These are phyloP conservation scores for Gremmenia infestans DNA, from an alignment of 2,329 filamentous ascomycete species.

Conservation along the genomic window DNA sequence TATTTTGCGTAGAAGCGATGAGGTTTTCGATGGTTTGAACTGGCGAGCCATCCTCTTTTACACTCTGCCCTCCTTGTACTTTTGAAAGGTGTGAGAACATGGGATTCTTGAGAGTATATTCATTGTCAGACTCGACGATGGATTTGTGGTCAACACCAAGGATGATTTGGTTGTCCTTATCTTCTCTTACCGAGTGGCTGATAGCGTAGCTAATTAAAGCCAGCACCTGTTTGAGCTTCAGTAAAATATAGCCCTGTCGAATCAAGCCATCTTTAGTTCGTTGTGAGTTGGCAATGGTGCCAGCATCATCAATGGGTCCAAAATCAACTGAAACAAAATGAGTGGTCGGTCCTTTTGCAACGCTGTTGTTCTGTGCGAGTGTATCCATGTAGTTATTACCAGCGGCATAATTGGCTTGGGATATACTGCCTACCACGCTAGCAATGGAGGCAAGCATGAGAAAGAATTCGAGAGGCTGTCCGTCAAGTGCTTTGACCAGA, in stretches of 20 bases:
- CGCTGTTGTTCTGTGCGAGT: slow-evolving; percentile 5
- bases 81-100: slow-evolving; percentile 5
- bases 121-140: slow-evolving; percentile 3
- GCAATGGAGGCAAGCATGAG: slow-evolving; percentile 32
- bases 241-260: slow-evolving; percentile 11
- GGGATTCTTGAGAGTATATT: slow-evolving; percentile 2
- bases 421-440: slow-evolving; percentile 14
- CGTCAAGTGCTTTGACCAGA: slow-evolving; percentile 5
- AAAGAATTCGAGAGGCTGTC: slow-evolving; percentile 7
- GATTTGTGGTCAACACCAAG: slow-evolving; percentile 4
- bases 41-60: not conserved
- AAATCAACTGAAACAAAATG: slow-evolving; percentile 21
- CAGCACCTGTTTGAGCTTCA: slow-evolving; percentile 24
- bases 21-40: not conserved
- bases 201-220: slow-evolving; percentile 22
- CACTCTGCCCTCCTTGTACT: not conserved
- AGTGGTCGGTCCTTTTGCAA: not conserved
- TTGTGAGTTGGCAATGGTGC: slow-evolving; percentile 10
- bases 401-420: slow-evolving; percentile 13
- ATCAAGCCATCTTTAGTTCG: slow-evolving; percentile 8
- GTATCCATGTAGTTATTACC: slow-evolving; percentile 28
- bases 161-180: slow-evolving; percentile 15
- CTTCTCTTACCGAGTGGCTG: slow-evolving; percentile 13
- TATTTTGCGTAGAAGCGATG: not conserved
- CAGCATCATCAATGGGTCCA: slow-evolving; percentile 17